A percentile compares a stretch with the other conserved stretches of the same genome.
Evolutionary conservation across 2,329 filamentous ascomycete genomes (phyloP).

Genomic region (Fusarium papillatum): DNA sequence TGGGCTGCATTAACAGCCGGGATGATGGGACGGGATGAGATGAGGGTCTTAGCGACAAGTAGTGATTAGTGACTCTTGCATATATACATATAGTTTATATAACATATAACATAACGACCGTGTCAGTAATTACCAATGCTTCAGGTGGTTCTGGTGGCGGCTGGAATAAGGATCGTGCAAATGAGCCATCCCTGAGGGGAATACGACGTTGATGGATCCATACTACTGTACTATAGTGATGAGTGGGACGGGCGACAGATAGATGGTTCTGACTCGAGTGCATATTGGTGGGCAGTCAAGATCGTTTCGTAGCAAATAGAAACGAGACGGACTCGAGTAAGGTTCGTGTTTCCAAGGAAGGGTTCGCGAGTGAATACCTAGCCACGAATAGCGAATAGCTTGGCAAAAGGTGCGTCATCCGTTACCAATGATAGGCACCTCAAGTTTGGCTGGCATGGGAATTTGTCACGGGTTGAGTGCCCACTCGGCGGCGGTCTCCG

Average conservation of each 20-base stretch:
- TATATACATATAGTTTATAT: constrained; percentile 36
- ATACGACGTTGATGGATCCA: constrained; percentile 5
- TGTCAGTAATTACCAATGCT: not conserved
- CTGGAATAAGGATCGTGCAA: not conserved
- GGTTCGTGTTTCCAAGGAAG: constrained; percentile 12
- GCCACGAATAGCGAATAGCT: constrained; percentile 17
- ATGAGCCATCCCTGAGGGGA: not conserved
- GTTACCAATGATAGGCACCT: not conserved
- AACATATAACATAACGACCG: constrained; percentile 6
- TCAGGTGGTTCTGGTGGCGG: not conserved
- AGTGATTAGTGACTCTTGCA: constrained; percentile 22
- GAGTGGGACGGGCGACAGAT: constrained; percentile 5
- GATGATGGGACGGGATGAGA: constrained; percentile 2
- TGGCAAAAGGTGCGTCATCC: constrained; percentile 21
- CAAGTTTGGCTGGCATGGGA: not conserved
- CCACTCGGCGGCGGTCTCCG: constrained; percentile 26
- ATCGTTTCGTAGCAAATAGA: not conserved
- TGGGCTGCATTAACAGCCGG: constrained; percentile 9
- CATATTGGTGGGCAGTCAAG: not conserved
- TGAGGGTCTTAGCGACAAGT: constrained; percentile 13
- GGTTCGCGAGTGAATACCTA: constrained; percentile 7
- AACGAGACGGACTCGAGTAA: constrained; percentile 2
- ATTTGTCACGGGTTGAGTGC: constrained; percentile 5
- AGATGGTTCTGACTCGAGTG: constrained; percentile 11
- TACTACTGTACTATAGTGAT: not conserved